phyloP scores from a whole-genome alignment of 768 basidiomycete genomes.

The Dacryopinax spathularia region DNA sequence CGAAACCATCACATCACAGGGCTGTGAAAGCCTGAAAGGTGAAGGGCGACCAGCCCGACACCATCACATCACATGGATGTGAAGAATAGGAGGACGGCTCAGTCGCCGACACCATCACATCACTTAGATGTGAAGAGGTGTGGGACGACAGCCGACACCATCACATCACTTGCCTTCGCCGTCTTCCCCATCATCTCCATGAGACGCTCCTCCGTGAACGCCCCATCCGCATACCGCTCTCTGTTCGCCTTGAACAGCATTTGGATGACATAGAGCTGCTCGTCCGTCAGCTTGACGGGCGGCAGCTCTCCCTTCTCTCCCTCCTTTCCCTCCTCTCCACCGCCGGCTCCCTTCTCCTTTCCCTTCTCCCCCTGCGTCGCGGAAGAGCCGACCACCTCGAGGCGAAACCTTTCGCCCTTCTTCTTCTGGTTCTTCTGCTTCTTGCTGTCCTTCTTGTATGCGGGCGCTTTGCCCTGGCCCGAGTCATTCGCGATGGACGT shows the following conservation, averaged over 20 bases:
- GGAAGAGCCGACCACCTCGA: not conserved
- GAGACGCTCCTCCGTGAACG: constrained; percentile 33
- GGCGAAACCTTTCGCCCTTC: too few species aligned
- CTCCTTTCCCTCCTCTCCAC: not conserved
- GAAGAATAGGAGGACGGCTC: too few species aligned
- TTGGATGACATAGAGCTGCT: not conserved
- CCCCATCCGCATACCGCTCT: constrained; percentile 28
- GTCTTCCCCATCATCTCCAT: constrained; percentile 36
- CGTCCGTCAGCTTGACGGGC: not conserved
- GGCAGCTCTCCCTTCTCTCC: not conserved
- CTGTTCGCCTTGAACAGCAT: not conserved
- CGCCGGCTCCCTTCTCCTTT: not conserved
- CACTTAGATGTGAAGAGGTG: not conserved
- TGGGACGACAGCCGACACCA: constrained; percentile 18
- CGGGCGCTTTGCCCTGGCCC: not conserved
- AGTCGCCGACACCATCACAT: not conserved
- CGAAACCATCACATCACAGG: too few species aligned
- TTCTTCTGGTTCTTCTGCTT: too few species aligned
- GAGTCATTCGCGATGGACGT: not conserved
- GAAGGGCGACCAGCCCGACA: too few species aligned
- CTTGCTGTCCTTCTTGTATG: not conserved
- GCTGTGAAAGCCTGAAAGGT: too few species aligned
- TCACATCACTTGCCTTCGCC: constrained; percentile 32
- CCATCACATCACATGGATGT: too few species aligned
- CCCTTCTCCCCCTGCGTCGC: too few species aligned